Percentiles rank a stretch among this genome's conserved stretches.
These are phyloP conservation scores for Termitomyces sp. DNA, from an alignment of 768 basidiomycete species.

Conservation along the genomic window DNA sequence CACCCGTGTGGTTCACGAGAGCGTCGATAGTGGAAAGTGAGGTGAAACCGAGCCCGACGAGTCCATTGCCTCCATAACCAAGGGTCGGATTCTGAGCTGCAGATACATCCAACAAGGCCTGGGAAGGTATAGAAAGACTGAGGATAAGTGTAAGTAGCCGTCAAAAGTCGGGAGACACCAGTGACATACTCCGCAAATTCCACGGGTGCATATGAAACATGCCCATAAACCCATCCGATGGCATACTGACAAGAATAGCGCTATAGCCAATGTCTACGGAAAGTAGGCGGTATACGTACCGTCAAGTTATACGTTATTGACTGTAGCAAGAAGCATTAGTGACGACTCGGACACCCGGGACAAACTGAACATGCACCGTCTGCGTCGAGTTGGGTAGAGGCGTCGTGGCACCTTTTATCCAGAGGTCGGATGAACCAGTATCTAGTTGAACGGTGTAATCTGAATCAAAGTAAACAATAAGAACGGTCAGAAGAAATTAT, in stretches of 20 bases:
- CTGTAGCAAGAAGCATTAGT: slow-evolving; percentile 17
- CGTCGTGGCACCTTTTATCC: slow-evolving; percentile 49
- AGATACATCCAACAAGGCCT: slow-evolving; percentile 69
- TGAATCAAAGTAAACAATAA: slow-evolving; percentile 23
- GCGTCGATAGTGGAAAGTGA: slow-evolving; percentile 71
- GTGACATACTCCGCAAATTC: slow-evolving; percentile 65
- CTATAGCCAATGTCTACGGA: slow-evolving; percentile 2
- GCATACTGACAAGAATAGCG: slow-evolving; percentile 60
- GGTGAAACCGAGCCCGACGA: slow-evolving; percentile 76
- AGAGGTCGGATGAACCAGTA: slow-evolving; percentile 83
- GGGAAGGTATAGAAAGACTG: slow-evolving; percentile 61
- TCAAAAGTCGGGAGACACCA: not conserved
- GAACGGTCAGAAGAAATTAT: not conserved
- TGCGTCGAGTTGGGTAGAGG: slow-evolving; percentile 46
- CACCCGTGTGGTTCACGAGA: slow-evolving; percentile 51
- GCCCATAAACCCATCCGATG: slow-evolving; percentile 73
- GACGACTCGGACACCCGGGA: not conserved
- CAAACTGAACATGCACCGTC: slow-evolving; percentile 38
- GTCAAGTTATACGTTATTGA: slow-evolving; percentile 58
- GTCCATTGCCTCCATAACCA: slow-evolving; percentile 65
- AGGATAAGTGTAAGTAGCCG: not conserved
- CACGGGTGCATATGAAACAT: slow-evolving; percentile 57
- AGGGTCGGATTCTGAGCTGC: slow-evolving; percentile 69
- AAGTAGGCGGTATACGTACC: slow-evolving; percentile 32
- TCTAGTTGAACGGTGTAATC: slow-evolving; percentile 77